Evolutionary conservation across 1,139 yeast genomes (phyloP), one percentile per base, ranked within the genome.

Genomic region (Pichia sp.): DNA sequence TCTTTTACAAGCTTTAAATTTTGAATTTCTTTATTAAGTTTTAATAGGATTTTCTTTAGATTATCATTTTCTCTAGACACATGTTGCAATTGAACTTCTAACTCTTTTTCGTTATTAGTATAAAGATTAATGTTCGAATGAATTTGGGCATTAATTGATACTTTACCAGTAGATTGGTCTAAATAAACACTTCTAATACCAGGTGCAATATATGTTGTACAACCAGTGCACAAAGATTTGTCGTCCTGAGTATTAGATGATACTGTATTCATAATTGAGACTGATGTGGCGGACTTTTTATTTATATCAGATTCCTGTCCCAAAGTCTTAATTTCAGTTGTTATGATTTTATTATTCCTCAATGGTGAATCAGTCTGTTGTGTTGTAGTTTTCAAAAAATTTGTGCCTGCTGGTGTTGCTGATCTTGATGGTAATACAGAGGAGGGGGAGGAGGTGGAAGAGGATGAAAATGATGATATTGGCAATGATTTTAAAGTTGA

Each of bases 1-100:
- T 40, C 43, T 35, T 51, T 56, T 18, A 45, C 46, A 31, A 58
- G 26, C 35, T 51, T 51, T 37, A 61, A 45, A 32, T 51, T 52
- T 30, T 60, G 60, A 32, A 66, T 65, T 47, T 66, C 71, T 34
- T 51, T 50, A 45, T 64, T 64, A 19, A 66, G 48, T 44, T 66
- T 64, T 4, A 54, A 53, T 8, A 66, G 54, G 5, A 66, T 63
- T 35, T 60, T 63, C 44, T 65, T 64, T 43, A 66, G 52, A 43
- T 65, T 66, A 36, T 60, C 63, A 47, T 66, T 66, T 48, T 66
- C 70, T 37, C 61, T 60, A 5, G 65, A 58, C 2, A 67, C 69
- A 31, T 54, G 55, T 37, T 64, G 66, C 19, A 66, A 42, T 46
- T 65, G 68, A 19, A 47, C 40, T 33, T 61, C 59, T 32, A 66